Percentiles rank a stretch among this genome's conserved stretches.
Conservation (phyloP, 2,329 filamentous ascomycete genomes). For the Fusarium odoratissimum region DNA sequence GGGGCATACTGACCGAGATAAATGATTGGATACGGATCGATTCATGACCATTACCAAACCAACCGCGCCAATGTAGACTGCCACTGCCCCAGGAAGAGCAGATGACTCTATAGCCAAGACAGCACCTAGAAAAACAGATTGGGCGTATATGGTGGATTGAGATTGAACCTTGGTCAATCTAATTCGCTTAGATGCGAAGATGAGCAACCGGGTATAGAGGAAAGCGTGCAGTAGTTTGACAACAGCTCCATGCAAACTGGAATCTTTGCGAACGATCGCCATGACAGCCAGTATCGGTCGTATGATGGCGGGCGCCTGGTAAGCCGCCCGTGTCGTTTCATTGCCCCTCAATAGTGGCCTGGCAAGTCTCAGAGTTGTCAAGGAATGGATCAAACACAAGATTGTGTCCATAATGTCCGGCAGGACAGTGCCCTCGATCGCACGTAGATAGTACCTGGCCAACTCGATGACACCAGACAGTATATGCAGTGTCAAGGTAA, state of each 20-base stretch:
- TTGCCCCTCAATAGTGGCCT: background rate
- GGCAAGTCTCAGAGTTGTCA: background rate
- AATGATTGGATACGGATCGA: background rate
- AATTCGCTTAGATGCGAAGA: background rate
- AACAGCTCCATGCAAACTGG: background rate
- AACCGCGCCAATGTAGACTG: background rate
- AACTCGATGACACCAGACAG: background rate
- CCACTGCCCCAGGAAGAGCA: background rate
- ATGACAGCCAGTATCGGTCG: background rate
- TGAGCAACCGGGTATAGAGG: constrained; percentile 2
- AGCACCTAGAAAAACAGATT: background rate
- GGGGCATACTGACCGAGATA: background rate
- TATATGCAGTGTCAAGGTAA: background rate
- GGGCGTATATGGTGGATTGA: background rate
- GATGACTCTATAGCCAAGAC: background rate
- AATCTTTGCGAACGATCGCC: background rate
- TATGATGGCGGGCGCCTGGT: constrained; percentile 4
- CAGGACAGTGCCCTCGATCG: background rate
- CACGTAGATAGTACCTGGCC: background rate
- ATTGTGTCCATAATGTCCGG: background rate
- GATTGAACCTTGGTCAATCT: background rate
- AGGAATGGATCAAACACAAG: background rate
- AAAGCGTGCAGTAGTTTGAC: constrained; percentile 1
- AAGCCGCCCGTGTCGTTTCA: background rate
- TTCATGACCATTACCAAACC: background rate